These are phyloP conservation scores for Hirsutella minnesotensis DNA, from an alignment of 2,329 filamentous ascomycete genomes.

Conservation along the genomic window DNA sequence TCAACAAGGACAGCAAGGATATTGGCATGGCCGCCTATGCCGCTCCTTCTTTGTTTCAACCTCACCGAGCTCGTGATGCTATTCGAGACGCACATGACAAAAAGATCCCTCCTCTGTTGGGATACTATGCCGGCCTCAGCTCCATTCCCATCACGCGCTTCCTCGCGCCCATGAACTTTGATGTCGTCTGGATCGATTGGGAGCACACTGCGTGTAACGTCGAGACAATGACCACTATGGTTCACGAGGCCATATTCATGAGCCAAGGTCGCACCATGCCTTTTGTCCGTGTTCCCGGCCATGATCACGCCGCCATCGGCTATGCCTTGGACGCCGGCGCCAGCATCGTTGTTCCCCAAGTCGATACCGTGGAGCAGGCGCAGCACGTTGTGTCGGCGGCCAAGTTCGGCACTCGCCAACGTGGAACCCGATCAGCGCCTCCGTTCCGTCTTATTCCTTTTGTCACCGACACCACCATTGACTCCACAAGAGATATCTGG, in stretches of 20 bases:
- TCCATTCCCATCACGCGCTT: conserved; percentile 26
- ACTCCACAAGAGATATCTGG: conserved; percentile 21
- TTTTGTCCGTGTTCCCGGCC: conserved; percentile 31
- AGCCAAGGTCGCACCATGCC: conserved; percentile 32
- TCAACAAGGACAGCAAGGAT: not conserved
- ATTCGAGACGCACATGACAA: conserved; percentile 32
- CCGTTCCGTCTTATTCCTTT: conserved; percentile 28
- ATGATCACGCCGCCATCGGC: conserved; percentile 33
- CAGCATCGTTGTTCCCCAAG: conserved; percentile 32
- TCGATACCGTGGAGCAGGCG: conserved; percentile 34
- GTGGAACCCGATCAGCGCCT: conserved; percentile 31
- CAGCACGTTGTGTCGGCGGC: conserved; percentile 28
- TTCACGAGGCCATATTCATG: conserved; percentile 34
- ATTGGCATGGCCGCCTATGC: conserved; percentile 29
- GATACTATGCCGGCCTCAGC: conserved; percentile 28
- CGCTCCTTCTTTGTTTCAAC: conserved; percentile 33
- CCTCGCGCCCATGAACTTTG: conserved; percentile 29
- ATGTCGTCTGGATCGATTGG: conserved; percentile 34
- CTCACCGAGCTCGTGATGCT: conserved; percentile 30
- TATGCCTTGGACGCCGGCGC: conserved; percentile 36
- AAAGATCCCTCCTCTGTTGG: conserved; percentile 30
- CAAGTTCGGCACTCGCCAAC: conserved; percentile 28
- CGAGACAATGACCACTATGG: conserved; percentile 38
- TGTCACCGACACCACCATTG: conserved; percentile 23
- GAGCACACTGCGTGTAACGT: conserved; percentile 32